A percentile compares a stretch with the other conserved stretches of the same genome.
These are phyloP conservation scores for Pyrus bretschneideri DNA, from an alignment of 306 rosid genomes.

Conservation along the genomic window DNA sequence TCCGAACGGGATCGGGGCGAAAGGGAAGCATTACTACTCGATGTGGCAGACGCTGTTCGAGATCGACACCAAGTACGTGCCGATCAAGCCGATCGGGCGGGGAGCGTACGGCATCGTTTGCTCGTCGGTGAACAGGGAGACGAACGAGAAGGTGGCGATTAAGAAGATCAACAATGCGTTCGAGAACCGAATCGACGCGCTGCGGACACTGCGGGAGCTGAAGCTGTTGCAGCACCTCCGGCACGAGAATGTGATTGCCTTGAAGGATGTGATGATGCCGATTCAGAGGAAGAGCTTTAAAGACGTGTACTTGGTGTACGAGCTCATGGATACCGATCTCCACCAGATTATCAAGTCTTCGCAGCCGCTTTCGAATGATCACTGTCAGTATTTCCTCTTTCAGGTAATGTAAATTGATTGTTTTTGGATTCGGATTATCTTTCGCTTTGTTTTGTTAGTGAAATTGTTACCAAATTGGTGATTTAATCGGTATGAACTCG, in stretches of 20 bases:
- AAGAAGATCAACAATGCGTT: constrained; percentile 80
- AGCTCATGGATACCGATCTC: constrained; percentile 96
- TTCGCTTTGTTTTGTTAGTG: not conserved
- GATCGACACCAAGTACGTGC: constrained; percentile 80
- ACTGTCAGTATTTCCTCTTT: constrained; percentile 90
- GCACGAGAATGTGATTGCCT: constrained; percentile 76
- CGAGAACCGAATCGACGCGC: constrained; percentile 78
- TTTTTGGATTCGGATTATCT: not conserved
- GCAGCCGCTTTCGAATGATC: constrained; percentile 74
- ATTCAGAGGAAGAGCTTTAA: constrained; percentile 55
- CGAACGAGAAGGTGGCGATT: constrained; percentile 80
- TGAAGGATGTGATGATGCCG: constrained; percentile 93
- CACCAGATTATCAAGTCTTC: constrained; percentile 91
- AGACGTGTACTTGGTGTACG: constrained; percentile 90
- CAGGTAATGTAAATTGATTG: constrained; percentile 47
- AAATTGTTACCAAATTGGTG: not conserved
- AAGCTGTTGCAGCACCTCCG: constrained; percentile 85
- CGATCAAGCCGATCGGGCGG: constrained; percentile 89
- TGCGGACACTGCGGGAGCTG: constrained; percentile 75
- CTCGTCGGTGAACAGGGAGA: constrained; percentile 73
- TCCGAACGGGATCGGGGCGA: constrained; percentile 63
- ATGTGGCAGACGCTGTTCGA: constrained; percentile 94
- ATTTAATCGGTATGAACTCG: not conserved
- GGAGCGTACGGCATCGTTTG: constrained; percentile 93
- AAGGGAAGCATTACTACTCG: constrained; percentile 80